These are phyloP conservation scores for Phytomonas sp. DNA, from an alignment of 208 protist species.

Conservation along the genomic window DNA sequence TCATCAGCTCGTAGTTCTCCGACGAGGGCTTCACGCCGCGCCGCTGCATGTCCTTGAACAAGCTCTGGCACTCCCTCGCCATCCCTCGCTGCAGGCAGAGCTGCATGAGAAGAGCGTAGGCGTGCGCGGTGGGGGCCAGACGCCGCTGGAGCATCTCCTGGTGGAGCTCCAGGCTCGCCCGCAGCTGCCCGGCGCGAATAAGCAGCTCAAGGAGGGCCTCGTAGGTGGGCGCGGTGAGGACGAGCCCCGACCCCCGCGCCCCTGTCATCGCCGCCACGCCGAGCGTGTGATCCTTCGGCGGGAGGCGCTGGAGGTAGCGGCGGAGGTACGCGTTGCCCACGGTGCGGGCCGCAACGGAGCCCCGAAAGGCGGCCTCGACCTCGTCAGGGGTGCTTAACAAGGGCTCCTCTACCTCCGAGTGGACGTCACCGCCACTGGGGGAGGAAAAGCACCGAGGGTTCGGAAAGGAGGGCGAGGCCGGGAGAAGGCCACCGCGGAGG, in stretches of 20 bases:
- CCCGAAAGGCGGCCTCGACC: conserved; percentile 47
- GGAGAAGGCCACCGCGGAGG: background rate
- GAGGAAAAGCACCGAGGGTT: background rate
- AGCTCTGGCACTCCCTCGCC: conserved; percentile 39
- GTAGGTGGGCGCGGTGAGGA: conserved; percentile 44
- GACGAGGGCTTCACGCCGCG: conserved; percentile 45
- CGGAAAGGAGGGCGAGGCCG: background rate
- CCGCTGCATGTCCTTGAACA: conserved; percentile 68
- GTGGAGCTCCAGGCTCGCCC: conserved; percentile 72
- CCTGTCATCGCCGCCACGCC: conserved; percentile 63
- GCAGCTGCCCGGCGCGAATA: conserved; percentile 59
- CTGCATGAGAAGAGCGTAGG: conserved; percentile 71
- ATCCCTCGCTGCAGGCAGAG: conserved; percentile 67
- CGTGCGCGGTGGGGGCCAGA: conserved; percentile 56
- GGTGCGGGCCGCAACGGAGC: conserved; percentile 62
- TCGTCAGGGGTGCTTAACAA: conserved; percentile 29
- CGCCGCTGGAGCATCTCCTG: conserved; percentile 44
- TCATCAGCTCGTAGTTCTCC: conserved; percentile 70
- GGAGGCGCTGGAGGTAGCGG: conserved; percentile 48
- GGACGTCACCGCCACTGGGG: background rate
- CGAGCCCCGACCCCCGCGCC: conserved; percentile 43
- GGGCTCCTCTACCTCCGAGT: background rate
- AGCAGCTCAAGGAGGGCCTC: conserved; percentile 55
- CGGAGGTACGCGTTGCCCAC: conserved; percentile 75
- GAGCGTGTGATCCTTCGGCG: conserved; percentile 36